These are phyloP conservation scores for Tritrichomonas musculus DNA, from an alignment of 208 protist species.

Conservation along the genomic window DNA sequence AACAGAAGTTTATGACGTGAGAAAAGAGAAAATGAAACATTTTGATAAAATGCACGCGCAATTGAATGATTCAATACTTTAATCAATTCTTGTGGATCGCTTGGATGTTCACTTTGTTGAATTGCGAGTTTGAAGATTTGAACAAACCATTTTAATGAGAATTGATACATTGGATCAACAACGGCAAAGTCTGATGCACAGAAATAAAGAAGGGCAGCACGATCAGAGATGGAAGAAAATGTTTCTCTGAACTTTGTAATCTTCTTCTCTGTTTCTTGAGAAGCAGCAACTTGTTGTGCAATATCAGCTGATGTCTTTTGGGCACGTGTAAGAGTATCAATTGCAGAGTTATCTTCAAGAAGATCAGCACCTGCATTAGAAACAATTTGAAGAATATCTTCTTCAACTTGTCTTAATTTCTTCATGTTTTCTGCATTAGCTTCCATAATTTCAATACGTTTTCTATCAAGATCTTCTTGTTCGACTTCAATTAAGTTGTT, in stretches of 20 bases:
- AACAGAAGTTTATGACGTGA: conserved; percentile 96
- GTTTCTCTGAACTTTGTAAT: conserved; percentile 76
- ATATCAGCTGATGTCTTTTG: conserved; percentile 88
- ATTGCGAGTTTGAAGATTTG: conserved; percentile 68
- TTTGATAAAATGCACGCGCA: not conserved
- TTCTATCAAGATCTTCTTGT: conserved; percentile 55
- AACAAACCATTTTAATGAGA: conserved; percentile 91
- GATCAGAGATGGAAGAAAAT: conserved; percentile 80
- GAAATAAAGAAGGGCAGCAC: conserved; percentile 92
- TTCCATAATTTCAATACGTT: conserved; percentile 72
- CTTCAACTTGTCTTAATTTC: conserved; percentile 79
- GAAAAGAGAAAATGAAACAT: conserved; percentile 74
- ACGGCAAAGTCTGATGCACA: conserved; percentile 82
- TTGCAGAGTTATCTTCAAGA: conserved; percentile 88
- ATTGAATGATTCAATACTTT: not conserved
- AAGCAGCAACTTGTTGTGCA: conserved; percentile 72
- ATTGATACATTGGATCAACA: conserved; percentile 98
- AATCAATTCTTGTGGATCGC: not conserved
- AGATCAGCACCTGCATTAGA: conserved; percentile 76
- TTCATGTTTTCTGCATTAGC: conserved; percentile 79
- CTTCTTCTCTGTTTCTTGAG: conserved; percentile 49
- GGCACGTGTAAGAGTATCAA: conserved; percentile 81
- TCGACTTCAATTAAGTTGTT: conserved; percentile 52
- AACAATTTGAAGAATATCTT: conserved; percentile 78
- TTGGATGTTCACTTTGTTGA: not conserved